Conservation (phyloP, 1,284 basidiomycete species). For the Cutaneotrichosporon sp. region DNA sequence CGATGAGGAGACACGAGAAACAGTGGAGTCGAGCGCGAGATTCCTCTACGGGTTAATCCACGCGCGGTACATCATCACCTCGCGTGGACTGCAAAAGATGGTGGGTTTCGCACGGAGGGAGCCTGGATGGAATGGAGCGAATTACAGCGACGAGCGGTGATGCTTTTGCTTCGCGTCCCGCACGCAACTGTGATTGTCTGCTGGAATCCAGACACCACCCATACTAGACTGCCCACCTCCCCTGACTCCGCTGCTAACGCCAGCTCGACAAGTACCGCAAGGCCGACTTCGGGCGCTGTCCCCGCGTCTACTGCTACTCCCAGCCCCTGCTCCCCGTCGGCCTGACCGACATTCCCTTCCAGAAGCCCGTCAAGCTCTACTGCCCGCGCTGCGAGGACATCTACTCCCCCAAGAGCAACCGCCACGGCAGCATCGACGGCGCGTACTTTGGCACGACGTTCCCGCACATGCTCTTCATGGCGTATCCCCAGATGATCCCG, state of each 20-base stretch:
- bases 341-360: constrained; percentile 85
- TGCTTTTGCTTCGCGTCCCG: too few species aligned
- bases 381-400: constrained; percentile 95
- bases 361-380: constrained; percentile 94
- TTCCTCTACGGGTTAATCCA: constrained; percentile 94
- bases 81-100: constrained; percentile 91
- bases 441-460: constrained; percentile 97
- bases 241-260: constrained; percentile 2
- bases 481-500: constrained; percentile 84
- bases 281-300: constrained; percentile 92
- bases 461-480: constrained; percentile 90
- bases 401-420: constrained; percentile 88
- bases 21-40: constrained; percentile 79
- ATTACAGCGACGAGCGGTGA: too few species aligned
- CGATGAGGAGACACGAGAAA: constrained; percentile 52
- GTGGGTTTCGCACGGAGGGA: too few species aligned
- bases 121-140: too few species aligned
- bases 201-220: too few species aligned
- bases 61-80: constrained; percentile 92
- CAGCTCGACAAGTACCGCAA: constrained; percentile 96
- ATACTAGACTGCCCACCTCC: too few species aligned
- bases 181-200: too few species aligned
- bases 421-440: constrained; percentile 91
- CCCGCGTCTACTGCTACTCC: constrained; percentile 83
- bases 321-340: constrained; percentile 94